These are phyloP conservation scores for Sphaerulina vaccinii DNA, from an alignment of 2,329 filamentous ascomycete genomes.

Conservation along the genomic window DNA sequence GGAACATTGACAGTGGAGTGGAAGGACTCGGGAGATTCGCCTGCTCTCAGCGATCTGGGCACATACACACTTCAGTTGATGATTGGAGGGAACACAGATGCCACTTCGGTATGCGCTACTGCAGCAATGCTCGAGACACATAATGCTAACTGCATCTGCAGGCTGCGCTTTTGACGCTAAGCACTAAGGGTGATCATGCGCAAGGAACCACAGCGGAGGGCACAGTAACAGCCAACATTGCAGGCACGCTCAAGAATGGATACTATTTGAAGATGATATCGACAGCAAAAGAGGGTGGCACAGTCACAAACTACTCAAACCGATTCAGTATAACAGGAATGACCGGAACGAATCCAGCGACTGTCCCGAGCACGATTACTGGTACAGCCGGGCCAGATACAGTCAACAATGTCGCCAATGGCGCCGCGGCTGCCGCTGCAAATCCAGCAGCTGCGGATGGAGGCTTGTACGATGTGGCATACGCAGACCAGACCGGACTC, in stretches of 20 bases:
- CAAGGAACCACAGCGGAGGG: constrained; percentile 15
- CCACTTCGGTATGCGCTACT: constrained; percentile 45
- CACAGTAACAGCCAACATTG: constrained; percentile 24
- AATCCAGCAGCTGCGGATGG: constrained; percentile 18
- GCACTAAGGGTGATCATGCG: constrained; percentile 10
- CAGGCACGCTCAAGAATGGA: constrained; percentile 43
- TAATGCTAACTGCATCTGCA: background rate
- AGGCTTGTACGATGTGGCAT: constrained; percentile 45
- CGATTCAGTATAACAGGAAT: constrained; percentile 66
- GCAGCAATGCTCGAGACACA: too few relatives aligned
- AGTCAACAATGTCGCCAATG: constrained; percentile 34
- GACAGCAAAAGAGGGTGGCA: constrained; percentile 53
- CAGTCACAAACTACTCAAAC: constrained; percentile 58
- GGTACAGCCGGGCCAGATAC: constrained; percentile 43
- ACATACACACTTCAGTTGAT: constrained; percentile 61
- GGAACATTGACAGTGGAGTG: constrained; percentile 57
- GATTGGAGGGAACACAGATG: constrained; percentile 57
- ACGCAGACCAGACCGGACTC: constrained; percentile 56
- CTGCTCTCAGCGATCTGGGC: constrained; percentile 50
- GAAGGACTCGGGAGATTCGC: constrained; percentile 55
- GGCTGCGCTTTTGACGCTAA: constrained; percentile 4
- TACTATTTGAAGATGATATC: constrained; percentile 62
- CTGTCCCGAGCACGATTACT: constrained; percentile 38
- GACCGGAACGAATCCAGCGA: constrained; percentile 53
- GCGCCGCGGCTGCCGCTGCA: constrained; percentile 25